phyloP scores from a whole-genome alignment of 1,284 basidiomycete species.

The Sparassis latifolia region DNA sequence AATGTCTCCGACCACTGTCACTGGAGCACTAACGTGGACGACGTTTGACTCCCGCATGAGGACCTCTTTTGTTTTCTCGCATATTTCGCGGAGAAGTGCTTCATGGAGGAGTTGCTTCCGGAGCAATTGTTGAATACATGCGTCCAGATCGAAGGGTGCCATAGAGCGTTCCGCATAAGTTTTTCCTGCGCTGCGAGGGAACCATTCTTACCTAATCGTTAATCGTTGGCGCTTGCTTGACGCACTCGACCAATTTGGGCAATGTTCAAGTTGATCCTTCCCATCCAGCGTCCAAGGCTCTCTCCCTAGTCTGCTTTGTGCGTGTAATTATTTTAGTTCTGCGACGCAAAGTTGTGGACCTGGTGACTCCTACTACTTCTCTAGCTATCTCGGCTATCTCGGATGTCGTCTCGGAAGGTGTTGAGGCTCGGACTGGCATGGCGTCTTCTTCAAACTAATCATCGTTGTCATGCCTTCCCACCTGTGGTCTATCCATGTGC shows the following conservation, averaged over 20 bases:
- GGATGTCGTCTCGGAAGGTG: too few relatives aligned
- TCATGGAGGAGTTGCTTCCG: slow-evolving; percentile 92
- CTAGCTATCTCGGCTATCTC: too few relatives aligned
- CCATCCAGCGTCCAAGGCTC: too few relatives aligned
- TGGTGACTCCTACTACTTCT: too few relatives aligned
- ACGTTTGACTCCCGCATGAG: slow-evolving; percentile 99
- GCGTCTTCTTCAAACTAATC: too few relatives aligned
- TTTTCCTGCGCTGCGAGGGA: slow-evolving; percentile 1
- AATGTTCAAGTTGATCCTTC: not conserved
- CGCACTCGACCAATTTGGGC: not conserved
- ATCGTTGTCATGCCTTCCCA: too few relatives aligned
- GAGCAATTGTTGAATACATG: slow-evolving; percentile 86
- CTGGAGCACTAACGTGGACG: slow-evolving; percentile 95
- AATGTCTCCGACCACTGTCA: slow-evolving; percentile 98
- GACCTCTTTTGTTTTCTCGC: slow-evolving; percentile 97
- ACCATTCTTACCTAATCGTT: not conserved
- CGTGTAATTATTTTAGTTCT: too few relatives aligned
- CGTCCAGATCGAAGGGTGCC: slow-evolving; percentile 93
- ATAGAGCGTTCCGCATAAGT: slow-evolving; percentile 31
- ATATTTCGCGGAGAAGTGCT: slow-evolving; percentile 90
- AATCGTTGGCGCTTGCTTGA: slow-evolving; percentile 8
- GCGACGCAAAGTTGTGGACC: too few relatives aligned
- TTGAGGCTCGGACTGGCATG: too few relatives aligned
- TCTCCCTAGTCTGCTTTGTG: too few relatives aligned
- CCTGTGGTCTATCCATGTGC: too few relatives aligned